Base-by-base conservation (phyloP, 352 stramenopile genomes). In the Phytophthora boehmeriae region DNA sequence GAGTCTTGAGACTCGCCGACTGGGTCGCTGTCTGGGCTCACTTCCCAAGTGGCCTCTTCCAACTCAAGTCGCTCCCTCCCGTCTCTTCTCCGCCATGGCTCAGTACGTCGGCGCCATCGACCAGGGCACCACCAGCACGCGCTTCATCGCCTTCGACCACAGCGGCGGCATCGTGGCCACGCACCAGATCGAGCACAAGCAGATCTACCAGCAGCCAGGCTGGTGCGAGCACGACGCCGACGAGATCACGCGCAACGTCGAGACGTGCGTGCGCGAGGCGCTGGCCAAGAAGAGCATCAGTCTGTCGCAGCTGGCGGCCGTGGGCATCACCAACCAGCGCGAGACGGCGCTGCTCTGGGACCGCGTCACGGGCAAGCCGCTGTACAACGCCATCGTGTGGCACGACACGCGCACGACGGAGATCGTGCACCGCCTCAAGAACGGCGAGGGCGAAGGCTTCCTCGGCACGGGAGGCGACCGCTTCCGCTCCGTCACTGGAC, bases 311-410 rank as follows among this genome's bases (percentile, higher is more conserved):
- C 71, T 99, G 36, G 83, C 83, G 11, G 92, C 95, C 48, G 83
- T 99, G 43, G 98, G 97, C 47, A 99, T 99, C 71, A 99, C 98
- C 11, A 99, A 99, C 83, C 97, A 99, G 84, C 84, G 98, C 22
- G 98, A 99, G 84, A 99, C 97, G 10, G 97, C 97, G 4, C 60
- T 99, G 25, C 85, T 98, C 19, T 99, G 97, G 97, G 93, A 99
- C 81, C 95, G 91, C 69, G 41, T 68, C 59, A 99, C 97, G 8
- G 98, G 98, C 47, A 87, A 95, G 70, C 92, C 97, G n/a, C 92
- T 99, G 42, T 96, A 98, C 78, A 98, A 99, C 71, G 97, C 97
- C 27, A 98, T 99, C 65, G 97, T 99, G 19, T 99, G 98, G 98
- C 97, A 99, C 75, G 97, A 99, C 68, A 95, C 88, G 41, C 88